Conservation (phyloP, 1,284 basidiomycete genomes). For the Cryptococcus sp. region DNA sequence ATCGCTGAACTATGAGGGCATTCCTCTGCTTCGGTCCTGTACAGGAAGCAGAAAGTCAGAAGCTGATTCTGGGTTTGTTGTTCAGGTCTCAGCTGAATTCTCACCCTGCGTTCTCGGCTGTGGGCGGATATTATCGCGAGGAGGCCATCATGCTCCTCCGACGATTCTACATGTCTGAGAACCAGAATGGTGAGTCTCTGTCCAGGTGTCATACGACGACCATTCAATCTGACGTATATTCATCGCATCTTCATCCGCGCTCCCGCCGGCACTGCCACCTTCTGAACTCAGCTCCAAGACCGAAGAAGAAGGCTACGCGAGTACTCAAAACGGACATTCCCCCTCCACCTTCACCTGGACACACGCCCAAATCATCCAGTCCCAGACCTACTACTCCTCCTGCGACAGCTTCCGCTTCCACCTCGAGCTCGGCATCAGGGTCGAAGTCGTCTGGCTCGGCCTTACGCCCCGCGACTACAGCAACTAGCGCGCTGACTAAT, state of each 20-base stretch:
- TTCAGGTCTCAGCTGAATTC: constrained; percentile 59
- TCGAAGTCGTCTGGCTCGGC: constrained; percentile 10
- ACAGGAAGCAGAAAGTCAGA: constrained; percentile 55
- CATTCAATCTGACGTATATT: not conserved
- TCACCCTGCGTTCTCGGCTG: constrained; percentile 74
- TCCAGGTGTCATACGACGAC: not conserved
- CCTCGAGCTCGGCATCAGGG: constrained; percentile 3
- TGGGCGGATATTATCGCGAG: constrained; percentile 81
- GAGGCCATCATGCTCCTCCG: constrained; percentile 95
- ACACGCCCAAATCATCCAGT: constrained; percentile 24
- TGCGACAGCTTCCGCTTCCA: no score
- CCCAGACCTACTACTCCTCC: constrained; percentile 2
- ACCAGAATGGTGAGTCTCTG: constrained; percentile 73
- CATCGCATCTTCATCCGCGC: not conserved
- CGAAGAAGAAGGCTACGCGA: constrained; percentile 52
- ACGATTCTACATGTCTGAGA: constrained; percentile 94
- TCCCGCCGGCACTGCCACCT: not conserved
- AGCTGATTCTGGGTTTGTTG: not conserved
- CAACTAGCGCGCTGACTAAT: not conserved
- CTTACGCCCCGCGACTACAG: constrained; percentile 3
- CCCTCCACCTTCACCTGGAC: constrained; percentile 35
- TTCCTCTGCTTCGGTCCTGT: not conserved
- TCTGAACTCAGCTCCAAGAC: constrained; percentile 47
- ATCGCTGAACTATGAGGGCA: not conserved
- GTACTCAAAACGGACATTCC: constrained; percentile 55